Conservation (phyloP, 2,329 filamentous ascomycete species). For the Colletotrichum agaves region DNA sequence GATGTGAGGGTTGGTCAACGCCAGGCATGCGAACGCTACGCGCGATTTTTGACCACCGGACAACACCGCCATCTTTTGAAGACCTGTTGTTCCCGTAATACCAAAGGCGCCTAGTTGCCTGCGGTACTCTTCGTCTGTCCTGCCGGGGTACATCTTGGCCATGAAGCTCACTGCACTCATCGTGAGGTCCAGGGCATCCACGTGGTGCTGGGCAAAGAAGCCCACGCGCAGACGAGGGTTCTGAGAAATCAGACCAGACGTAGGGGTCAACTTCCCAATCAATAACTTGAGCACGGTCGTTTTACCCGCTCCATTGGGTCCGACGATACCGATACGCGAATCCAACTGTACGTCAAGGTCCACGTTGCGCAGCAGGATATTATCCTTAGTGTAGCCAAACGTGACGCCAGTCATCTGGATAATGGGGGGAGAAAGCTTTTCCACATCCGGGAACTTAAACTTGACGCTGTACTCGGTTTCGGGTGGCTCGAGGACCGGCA, state of each 20-base stretch:
- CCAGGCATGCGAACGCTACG: conserved; percentile 97
- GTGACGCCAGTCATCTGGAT: conserved; percentile 95
- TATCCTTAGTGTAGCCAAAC: conserved; percentile 88
- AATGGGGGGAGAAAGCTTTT: conserved; percentile 96
- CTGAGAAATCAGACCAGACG: conserved; percentile 84
- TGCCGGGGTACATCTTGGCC: conserved; percentile 90
- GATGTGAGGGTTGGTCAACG: conserved; percentile 94
- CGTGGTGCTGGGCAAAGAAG: conserved; percentile 98
- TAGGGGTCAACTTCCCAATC: conserved; percentile 83
- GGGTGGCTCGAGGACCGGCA: conserved; percentile 90
- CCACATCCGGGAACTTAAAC: conserved; percentile 97
- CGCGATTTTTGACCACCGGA: conserved; percentile 99
- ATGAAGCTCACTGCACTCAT: conserved; percentile 95
- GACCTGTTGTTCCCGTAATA: conserved; percentile 91
- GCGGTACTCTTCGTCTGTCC: conserved; percentile 95
- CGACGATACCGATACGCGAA: conserved; percentile 98
- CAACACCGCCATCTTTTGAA: conserved; percentile 93
- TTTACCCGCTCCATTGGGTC: conserved; percentile 98
- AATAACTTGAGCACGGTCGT: conserved; percentile 98
- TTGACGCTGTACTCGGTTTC: conserved; percentile 96
- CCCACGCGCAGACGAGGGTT: conserved; percentile 90
- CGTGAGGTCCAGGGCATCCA: conserved; percentile 92
- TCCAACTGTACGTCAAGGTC: conserved; percentile 98
- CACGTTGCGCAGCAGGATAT: conserved; percentile 82
- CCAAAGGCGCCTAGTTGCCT: conserved; percentile 91